Conservation (phyloP, 73 alveolate genomes). For the Uronychia binucleata region DNA sequence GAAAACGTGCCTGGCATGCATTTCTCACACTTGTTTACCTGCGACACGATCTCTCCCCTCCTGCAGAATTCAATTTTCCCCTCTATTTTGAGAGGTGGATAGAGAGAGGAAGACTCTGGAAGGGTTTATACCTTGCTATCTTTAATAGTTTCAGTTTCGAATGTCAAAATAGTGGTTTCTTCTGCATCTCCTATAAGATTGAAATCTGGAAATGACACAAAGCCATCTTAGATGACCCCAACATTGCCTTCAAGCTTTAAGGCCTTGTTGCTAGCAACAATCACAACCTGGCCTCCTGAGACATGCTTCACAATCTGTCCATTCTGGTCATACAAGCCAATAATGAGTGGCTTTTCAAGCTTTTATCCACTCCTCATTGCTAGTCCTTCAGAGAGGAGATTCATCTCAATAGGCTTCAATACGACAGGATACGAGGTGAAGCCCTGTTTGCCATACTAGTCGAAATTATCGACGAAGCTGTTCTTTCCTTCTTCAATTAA, state of each 20-base stretch:
- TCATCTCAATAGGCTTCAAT: not conserved
- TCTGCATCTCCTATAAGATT: not conserved
- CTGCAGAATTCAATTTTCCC: too few species aligned
- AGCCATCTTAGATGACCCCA: not conserved
- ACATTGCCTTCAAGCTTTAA: not conserved
- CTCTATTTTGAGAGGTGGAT: too few species aligned
- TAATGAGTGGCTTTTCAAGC: not conserved
- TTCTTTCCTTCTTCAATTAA: not conserved
- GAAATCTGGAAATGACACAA: not conserved
- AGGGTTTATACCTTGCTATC: too few species aligned
- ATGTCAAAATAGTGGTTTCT: not conserved
- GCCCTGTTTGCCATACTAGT: not conserved
- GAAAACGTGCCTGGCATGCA: not conserved
- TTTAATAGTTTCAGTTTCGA: not conserved
- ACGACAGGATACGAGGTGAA: not conserved
- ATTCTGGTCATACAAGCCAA: not conserved
- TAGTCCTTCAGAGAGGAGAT: not conserved
- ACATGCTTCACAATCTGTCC: not conserved
- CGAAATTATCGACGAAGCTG: not conserved
- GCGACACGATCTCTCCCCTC: not conserved
- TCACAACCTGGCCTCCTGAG: not conserved
- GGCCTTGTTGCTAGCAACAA: not conserved
- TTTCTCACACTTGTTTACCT: not conserved
- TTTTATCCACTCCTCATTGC: not conserved
- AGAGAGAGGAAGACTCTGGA: too few species aligned